phyloP scores from a whole-genome alignment of 2,329 filamentous ascomycete genomes.

The Emmonsiellopsis sp. region DNA sequence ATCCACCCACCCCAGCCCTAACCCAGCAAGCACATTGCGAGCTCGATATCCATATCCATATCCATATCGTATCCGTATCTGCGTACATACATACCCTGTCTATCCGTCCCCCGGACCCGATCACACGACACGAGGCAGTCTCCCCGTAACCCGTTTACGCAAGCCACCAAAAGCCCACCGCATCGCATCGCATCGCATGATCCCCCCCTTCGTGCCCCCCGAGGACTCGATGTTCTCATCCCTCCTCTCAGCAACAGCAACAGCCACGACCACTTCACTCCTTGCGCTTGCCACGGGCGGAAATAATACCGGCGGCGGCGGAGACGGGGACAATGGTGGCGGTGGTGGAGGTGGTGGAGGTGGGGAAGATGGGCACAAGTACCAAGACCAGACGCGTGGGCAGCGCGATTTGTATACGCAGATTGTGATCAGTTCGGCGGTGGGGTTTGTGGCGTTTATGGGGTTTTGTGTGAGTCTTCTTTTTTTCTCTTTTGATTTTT shows the following conservation, averaged over 20 bases:
- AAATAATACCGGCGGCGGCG: conserved; percentile 9
- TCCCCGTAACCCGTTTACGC: too few species aligned
- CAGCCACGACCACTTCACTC: conserved; percentile 11
- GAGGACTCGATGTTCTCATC: conserved; percentile 6
- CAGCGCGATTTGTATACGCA: conserved; percentile 36
- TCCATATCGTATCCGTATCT: too few species aligned
- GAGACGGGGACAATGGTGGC: background rate
- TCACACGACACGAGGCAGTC: too few species aligned
- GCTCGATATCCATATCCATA: too few species aligned
- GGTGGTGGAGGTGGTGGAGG: conserved; percentile 1
- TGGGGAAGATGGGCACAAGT: conserved; percentile 16
- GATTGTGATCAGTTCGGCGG: conserved; percentile 32
- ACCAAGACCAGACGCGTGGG: conserved; percentile 22
- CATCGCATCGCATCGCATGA: too few species aligned
- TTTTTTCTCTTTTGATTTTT: too few species aligned
- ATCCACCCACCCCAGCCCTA: too few species aligned
- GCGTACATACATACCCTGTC: too few species aligned
- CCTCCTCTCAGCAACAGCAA: conserved; percentile 18
- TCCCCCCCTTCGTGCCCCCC: background rate
- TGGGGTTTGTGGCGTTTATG: conserved; percentile 36
- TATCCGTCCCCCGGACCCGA: too few species aligned
- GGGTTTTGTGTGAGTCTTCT: conserved; percentile 34
- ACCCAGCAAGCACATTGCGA: too few species aligned
- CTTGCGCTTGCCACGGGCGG: conserved; percentile 14
- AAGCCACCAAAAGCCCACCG: too few species aligned